A percentile compares a stretch with the other conserved stretches of the same genome.
Conservation (phyloP, 2,329 filamentous ascomycete species). For the Amesomyces nigricolor region DNA sequence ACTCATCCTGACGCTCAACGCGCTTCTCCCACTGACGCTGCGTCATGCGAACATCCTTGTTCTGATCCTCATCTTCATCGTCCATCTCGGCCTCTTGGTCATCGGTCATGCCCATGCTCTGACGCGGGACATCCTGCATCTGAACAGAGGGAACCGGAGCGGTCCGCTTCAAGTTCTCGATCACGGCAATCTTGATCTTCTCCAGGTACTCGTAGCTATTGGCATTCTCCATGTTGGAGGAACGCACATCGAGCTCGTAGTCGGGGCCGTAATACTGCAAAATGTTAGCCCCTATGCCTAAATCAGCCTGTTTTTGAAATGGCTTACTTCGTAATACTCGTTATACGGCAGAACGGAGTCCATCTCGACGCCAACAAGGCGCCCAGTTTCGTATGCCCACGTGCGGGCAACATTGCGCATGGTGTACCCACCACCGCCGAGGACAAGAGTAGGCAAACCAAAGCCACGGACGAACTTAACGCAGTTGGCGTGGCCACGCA, state of each 20-base stretch:
- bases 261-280: constrained; percentile 82
- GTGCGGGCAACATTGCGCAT: constrained; percentile 94
- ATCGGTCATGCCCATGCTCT: constrained; percentile 58
- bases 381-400: constrained; percentile 94
- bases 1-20: constrained; percentile 69
- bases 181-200: constrained; percentile 72
- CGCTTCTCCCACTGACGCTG: constrained; percentile 77
- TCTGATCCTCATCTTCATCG: constrained; percentile 75
- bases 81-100: constrained; percentile 62
- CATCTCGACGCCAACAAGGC: constrained; percentile 79
- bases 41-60: constrained; percentile 76
- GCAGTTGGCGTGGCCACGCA: constrained; percentile 91
- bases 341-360: constrained; percentile 83
- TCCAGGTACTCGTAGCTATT: constrained; percentile 79
- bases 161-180: constrained; percentile 83
- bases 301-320: background rate
- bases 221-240: constrained; percentile 86
- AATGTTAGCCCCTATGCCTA: constrained; percentile 14
- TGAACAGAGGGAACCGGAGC: constrained; percentile 85
- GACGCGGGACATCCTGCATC: constrained; percentile 69
- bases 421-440: constrained; percentile 94
- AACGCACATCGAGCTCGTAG: constrained; percentile 82
- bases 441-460: constrained; percentile 77
- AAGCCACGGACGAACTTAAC: constrained; percentile 87
- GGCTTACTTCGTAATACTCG: constrained; percentile 76